Conservation (phyloP, 768 basidiomycete genomes). For the Amanita polypyramis region DNA sequence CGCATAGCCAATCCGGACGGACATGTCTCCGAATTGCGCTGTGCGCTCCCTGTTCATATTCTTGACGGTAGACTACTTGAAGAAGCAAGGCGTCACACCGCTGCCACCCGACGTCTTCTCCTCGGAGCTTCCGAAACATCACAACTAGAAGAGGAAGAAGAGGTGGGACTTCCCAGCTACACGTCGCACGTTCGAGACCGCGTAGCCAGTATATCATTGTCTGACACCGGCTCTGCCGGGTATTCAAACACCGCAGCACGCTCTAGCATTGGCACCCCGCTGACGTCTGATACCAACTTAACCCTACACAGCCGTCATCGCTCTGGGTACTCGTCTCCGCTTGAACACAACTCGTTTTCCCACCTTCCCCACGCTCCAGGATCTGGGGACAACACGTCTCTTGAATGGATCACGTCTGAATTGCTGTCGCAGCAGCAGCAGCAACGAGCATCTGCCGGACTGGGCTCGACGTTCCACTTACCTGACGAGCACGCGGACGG, state of each 20-base stretch:
- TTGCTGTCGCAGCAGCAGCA: slow-evolving; percentile 30
- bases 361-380: slow-evolving; percentile 38
- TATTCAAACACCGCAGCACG: slow-evolving; percentile 55
- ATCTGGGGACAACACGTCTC: slow-evolving; percentile 32
- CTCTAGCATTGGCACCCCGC: slow-evolving; percentile 15
- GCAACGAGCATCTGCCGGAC: not conserved
- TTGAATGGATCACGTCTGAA: slow-evolving; percentile 83
- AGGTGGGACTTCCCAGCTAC: slow-evolving; percentile 82
- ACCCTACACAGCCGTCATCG: slow-evolving; percentile 8
- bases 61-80: slow-evolving; percentile 64
- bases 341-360: slow-evolving; percentile 25
- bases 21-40: slow-evolving; percentile 89
- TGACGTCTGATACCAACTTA: not conserved
- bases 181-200: slow-evolving; percentile 84
- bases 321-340: slow-evolving; percentile 29
- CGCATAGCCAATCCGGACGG: slow-evolving; percentile 81
- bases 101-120: slow-evolving; percentile 67
- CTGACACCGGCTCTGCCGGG: slow-evolving; percentile 52
- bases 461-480: not conserved
- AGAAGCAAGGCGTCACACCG: slow-evolving; percentile 65
- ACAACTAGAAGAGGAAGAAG: slow-evolving; percentile 35
- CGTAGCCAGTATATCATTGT: slow-evolving; percentile 67
- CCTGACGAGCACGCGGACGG: slow-evolving; percentile 10
- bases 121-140: slow-evolving; percentile 27
- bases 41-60: slow-evolving; percentile 82